Conservation (phyloP, 2,329 filamentous ascomycete genomes). For the Aspergillus sp. region DNA sequence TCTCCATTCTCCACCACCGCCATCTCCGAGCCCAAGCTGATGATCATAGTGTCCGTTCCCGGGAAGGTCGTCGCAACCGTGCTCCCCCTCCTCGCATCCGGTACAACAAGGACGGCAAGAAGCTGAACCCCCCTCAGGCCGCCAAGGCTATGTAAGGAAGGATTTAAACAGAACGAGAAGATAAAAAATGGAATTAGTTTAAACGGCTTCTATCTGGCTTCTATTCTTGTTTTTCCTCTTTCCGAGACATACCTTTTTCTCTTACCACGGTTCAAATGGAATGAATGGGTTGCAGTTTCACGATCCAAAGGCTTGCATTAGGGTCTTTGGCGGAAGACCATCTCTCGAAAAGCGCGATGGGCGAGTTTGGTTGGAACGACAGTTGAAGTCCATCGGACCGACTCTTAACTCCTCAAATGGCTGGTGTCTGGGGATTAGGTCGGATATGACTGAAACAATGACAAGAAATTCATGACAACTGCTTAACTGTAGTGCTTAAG, state of each 20-base stretch:
- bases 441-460: neutral
- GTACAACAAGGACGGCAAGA: conserved; percentile 99
- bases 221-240: conserved; percentile 38
- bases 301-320: conserved; percentile 13
- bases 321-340: no score
- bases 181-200: conserved; percentile 37
- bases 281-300: conserved; percentile 26
- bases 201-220: conserved; percentile 30
- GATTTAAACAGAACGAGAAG: conserved; percentile 9
- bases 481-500: no score
- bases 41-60: conserved; percentile 80
- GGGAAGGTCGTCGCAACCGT: conserved; percentile 96
- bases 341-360: neutral
- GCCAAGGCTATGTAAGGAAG: conserved; percentile 58
- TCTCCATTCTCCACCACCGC: neutral
- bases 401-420: no score
- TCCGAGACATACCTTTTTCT: conserved; percentile 23
- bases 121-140: conserved; percentile 84
- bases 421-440: neutral
- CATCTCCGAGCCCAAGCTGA: conserved; percentile 13
- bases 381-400: neutral
- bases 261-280: conserved; percentile 28
- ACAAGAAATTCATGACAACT: neutral
- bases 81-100: conserved; percentile 94
- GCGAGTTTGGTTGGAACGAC: neutral